Percentiles rank a stretch among this genome's conserved stretches.
These are phyloP conservation scores for Pestalotiopsis sp. DNA, from an alignment of 2,329 filamentous ascomycete genomes.

Conservation along the genomic window DNA sequence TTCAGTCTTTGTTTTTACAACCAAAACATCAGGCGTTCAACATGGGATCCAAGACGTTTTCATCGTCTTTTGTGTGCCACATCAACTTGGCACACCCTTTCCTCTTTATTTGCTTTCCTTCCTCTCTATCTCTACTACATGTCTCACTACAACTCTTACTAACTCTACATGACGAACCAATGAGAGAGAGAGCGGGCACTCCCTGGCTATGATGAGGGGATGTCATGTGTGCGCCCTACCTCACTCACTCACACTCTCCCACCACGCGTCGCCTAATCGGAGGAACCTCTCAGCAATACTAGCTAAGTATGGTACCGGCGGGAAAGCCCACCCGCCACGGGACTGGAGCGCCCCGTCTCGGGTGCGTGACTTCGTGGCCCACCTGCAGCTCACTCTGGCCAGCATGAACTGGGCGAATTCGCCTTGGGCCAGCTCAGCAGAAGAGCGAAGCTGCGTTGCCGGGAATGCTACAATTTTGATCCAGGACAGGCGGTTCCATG, in stretches of 20 bases:
- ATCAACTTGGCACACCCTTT: constrained; percentile 66
- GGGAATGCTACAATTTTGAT: background rate
- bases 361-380: background rate
- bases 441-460: background rate
- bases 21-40: constrained; percentile 83
- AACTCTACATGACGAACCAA: background rate
- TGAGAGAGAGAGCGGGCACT: background rate
- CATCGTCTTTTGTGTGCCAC: constrained; percentile 59
- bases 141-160: constrained; percentile 3
- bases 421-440: background rate
- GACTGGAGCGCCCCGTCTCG: background rate
- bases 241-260: background rate
- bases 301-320: background rate
- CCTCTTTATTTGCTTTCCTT: constrained; percentile 27
- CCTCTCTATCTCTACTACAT: constrained; percentile 26
- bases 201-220: background rate
- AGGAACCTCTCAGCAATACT: background rate
- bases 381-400: background rate
- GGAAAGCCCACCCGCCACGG: background rate
- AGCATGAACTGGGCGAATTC: background rate
- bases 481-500: background rate
- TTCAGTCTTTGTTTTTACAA: constrained; percentile 83
- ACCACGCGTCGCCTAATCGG: background rate
- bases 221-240: too few relatives aligned
- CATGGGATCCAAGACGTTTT: constrained; percentile 70